Evolutionary conservation across 2,329 filamentous ascomycete species (phyloP).

Genomic region (Cordyceps militaris): DNA sequence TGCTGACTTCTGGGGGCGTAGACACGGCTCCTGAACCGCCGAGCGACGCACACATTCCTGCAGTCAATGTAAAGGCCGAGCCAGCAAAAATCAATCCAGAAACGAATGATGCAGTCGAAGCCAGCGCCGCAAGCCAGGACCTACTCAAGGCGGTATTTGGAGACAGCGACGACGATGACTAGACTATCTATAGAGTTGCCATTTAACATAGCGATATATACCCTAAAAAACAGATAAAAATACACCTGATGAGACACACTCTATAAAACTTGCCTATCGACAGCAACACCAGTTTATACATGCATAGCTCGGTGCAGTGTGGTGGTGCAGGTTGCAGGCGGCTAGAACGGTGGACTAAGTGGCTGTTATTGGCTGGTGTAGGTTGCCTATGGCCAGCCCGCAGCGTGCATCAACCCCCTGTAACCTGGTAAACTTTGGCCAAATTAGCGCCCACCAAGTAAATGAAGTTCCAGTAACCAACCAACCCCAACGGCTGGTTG

Average conservation of each 20-base stretch:
- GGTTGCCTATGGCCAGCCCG: neutral
- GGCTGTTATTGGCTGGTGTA: neutral
- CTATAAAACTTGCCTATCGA: neutral
- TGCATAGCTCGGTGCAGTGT: neutral
- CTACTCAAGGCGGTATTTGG: constrained; percentile 93
- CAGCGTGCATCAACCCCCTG: neutral
- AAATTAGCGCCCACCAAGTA: constrained; percentile 1
- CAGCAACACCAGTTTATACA: neutral
- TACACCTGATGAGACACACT: neutral
- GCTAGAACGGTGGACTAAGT: neutral
- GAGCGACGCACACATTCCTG: neutral
- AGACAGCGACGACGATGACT: constrained; percentile 63
- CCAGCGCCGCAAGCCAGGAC: constrained; percentile 65
- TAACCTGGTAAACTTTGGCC: neutral
- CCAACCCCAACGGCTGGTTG: neutral
- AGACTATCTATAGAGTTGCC: neutral
- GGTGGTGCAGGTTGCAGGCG: neutral
- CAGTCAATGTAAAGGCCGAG: constrained; percentile 15
- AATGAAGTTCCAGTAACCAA: neutral
- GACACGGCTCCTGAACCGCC: constrained; percentile 14
- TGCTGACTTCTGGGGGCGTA: neutral
- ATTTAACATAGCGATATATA: neutral
- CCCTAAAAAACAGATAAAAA: too few species aligned
- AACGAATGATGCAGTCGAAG: constrained; percentile 61
- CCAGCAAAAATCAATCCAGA: constrained; percentile 56